Conservation (phyloP, 305 asterid genomes). For the Solanum hybrid region DNA sequence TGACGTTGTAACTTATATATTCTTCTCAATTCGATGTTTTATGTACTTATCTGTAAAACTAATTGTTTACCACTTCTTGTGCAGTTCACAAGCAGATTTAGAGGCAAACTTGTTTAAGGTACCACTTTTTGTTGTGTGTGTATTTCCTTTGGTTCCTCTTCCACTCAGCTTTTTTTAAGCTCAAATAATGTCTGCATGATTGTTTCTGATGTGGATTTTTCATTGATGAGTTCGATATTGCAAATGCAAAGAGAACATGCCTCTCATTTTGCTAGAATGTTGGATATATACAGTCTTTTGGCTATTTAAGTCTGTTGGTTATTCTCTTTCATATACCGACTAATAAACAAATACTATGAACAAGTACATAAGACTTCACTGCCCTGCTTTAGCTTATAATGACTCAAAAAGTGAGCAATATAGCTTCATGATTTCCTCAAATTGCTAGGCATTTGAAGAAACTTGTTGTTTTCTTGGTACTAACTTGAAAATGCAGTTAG, state of each 20-base stretch:
- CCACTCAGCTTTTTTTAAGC: too few relatives aligned
- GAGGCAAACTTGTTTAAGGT: conserved; percentile 80
- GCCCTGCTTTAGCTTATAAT: not conserved
- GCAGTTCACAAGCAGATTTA: conserved; percentile 74
- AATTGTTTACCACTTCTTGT: conserved; percentile 4
- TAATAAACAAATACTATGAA: not conserved
- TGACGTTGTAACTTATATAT: conserved; percentile 14
- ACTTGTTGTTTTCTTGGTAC: not conserved
- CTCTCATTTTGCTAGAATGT: not conserved
- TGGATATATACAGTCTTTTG: not conserved
- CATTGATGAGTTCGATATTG: not conserved
- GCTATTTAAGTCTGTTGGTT: not conserved
- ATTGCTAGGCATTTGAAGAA: not conserved
- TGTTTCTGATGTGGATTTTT: not conserved
- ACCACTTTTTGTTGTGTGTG: not conserved
- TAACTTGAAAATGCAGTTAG: not conserved
- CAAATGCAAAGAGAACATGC: not conserved
- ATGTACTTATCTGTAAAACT: not conserved
- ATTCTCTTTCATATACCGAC: not conserved
- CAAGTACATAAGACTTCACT: not conserved
- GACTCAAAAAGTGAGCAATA: not conserved
- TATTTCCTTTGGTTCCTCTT: not conserved
- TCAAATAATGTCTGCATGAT: not conserved
- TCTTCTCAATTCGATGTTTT: not conserved
- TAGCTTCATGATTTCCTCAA: not conserved